These are phyloP conservation scores for Fraxinus anomala DNA, from an alignment of 257 asterid species.

Conservation along the genomic window DNA sequence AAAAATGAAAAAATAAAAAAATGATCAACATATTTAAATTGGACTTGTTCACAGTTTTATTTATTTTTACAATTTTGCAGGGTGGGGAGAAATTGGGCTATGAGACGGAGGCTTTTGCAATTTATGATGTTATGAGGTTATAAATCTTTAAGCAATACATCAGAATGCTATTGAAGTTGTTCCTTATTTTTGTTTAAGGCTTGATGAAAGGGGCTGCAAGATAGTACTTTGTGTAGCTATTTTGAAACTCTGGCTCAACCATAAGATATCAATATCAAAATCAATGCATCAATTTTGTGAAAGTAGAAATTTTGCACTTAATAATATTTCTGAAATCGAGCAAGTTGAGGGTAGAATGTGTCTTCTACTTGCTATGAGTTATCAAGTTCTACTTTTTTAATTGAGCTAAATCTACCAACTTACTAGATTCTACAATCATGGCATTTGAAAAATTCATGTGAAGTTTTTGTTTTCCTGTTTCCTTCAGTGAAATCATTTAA, in stretches of 20 bases:
- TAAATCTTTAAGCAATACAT: slow-evolving; percentile 17
- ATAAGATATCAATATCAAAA: neutral
- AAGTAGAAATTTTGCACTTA: neutral
- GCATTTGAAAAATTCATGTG: neutral
- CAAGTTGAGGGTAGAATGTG: neutral
- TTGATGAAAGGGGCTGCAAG: neutral
- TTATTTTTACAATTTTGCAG: slow-evolving; percentile 46
- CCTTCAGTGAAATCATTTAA: neutral
- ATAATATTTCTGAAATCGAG: neutral
- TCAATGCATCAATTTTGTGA: neutral
- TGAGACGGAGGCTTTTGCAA: slow-evolving; percentile 92
- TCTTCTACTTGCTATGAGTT: slow-evolving; percentile 1
- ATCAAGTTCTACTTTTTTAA: neutral
- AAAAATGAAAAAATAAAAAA: too few relatives aligned
- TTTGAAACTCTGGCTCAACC: slow-evolving; percentile 17
- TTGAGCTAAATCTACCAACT: neutral
- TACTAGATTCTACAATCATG: neutral
- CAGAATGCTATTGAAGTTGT: slow-evolving; percentile 17
- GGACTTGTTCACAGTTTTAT: slow-evolving; percentile 3
- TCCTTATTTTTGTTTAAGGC: slow-evolving; percentile 5
- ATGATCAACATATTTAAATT: neutral
- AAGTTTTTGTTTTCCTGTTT: neutral
- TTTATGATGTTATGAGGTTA: slow-evolving; percentile 92
- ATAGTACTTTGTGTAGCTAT: slow-evolving; percentile 14
- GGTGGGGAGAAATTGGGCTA: slow-evolving; percentile 87